Base-by-base conservation (phyloP, 2,329 filamentous ascomycete species). In the Alternaria longipes region DNA sequence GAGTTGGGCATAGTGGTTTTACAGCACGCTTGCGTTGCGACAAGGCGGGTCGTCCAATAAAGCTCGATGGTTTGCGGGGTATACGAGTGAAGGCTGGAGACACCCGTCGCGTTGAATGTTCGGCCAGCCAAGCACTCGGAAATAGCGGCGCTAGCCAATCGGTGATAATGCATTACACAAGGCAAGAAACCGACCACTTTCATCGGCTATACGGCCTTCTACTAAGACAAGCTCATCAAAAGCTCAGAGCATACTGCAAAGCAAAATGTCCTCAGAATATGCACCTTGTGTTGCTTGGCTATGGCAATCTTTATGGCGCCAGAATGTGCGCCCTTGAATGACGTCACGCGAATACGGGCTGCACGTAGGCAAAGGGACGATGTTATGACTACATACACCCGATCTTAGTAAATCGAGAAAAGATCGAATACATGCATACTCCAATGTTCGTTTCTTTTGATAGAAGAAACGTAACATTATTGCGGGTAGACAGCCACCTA, bases 61-160 rank as follows among this genome's bases (percentile, higher is more conserved):
- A 36, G 11, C 32, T 14, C 12, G 7, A 24, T 22, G 6, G 50
- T 52, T 41, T 41, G 50, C 34, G 50, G 50, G 50, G 50, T 52
- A 41, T 8, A 52, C 50, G n/a, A 41, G 50, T 52, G 50, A 41
- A 52, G 22, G 50, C 24, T 41, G 50, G 36, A 52, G 49, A 52
- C 12, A 14, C 46, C 38, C 12, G 46, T 34, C 34, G 49, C 34
- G 36, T 32, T 6, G 32, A 52, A 28, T 24, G 22, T 26, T 22
- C 14, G 16, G 16, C 7, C 6, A 11, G 16, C 34, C 14, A n/a
- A 8, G 28, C 28, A 30, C 34, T n/a, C 34, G 34, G 32, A 14
- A 36, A 36, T 36, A 36, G 14, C 32, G 12, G 3, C 34, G n/a
- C 34, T 38, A 38, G 34, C 34, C 34, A 38, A 38, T 38, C 16